These are phyloP conservation scores for Hymenoscyphus fraxineus DNA, from an alignment of 2,329 filamentous ascomycete genomes.

Conservation along the genomic window DNA sequence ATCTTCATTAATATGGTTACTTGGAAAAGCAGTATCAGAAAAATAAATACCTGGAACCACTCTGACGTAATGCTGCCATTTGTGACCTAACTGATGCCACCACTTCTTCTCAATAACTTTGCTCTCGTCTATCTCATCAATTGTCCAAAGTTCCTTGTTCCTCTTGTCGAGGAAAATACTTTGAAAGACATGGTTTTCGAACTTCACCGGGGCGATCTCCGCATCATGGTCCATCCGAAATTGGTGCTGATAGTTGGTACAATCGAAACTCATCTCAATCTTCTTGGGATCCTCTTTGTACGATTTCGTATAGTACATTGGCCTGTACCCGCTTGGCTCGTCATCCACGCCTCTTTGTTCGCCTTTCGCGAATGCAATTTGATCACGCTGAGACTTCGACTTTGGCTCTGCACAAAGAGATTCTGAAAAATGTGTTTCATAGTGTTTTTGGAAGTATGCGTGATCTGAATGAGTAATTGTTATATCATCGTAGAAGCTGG, in stretches of 20 bases:
- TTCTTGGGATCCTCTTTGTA: slow-evolving; percentile 53
- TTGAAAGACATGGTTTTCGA: slow-evolving; percentile 63
- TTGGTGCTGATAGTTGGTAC: slow-evolving; percentile 71
- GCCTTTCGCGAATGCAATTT: slow-evolving; percentile 42
- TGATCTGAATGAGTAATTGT: slow-evolving; percentile 66
- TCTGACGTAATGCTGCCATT: slow-evolving; percentile 58
- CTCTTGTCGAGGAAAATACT: slow-evolving; percentile 63
- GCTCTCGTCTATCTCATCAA: slow-evolving; percentile 52
- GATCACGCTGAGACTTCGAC: slow-evolving; percentile 38
- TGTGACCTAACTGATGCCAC: slow-evolving; percentile 61
- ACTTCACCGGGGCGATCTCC: slow-evolving; percentile 30
- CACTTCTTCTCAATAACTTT: slow-evolving; percentile 62
- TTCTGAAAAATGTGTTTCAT: slow-evolving; percentile 57
- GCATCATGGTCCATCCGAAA: slow-evolving; percentile 45
- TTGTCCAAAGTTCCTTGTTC: slow-evolving; percentile 54
- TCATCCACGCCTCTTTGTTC: slow-evolving; percentile 50
- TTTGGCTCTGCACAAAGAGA: slow-evolving; percentile 48
- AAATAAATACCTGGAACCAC: slow-evolving; percentile 50
- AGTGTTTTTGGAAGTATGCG: slow-evolving; percentile 63
- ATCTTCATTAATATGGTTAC: not conserved
- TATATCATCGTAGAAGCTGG: slow-evolving; percentile 66
- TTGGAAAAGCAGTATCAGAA: not conserved
- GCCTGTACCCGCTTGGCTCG: slow-evolving; percentile 50
- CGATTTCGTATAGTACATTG: slow-evolving; percentile 63
- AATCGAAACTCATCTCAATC: slow-evolving; percentile 71